Evolutionary conservation across 257 asterid species (phyloP), one percentile per base, ranked within the genome.

Genomic region (Solanum bukasovii): DNA sequence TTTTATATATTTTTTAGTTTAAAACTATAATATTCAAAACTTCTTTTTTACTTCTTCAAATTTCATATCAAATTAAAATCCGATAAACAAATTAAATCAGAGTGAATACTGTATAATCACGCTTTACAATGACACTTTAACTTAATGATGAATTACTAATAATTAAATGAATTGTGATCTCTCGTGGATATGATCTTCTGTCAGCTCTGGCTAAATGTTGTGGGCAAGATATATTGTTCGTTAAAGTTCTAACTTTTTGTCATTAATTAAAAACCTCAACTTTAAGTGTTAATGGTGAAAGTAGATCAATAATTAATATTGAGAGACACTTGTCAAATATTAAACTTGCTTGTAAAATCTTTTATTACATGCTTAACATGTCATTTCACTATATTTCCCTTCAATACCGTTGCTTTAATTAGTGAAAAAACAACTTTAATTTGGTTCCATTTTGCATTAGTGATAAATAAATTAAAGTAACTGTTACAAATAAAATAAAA

Each of bases 1-100:
- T 0, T 63, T 63, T 63, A 0, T 11, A 63, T n/a, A 63, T 13
- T 0, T 0, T 67, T 25, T 25, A 25, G 0, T 67, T 5, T 25
- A 67, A 67, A 12, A 12, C 3, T 0, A 67, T 11, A 67, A 67
- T 5, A 25, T 67, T 25, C 20, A 67, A 13, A 12, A 67, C 3
- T 0, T 1, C 7, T 67, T 20, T 11, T 0, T 25, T 67, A 0
- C 4, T 25, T 67, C 7, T 25, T 25, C 1, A 25, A 67, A 25
- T 5, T 11, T 2, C 4, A 1, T 67, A 6, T 21, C 9, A 25
- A 25, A 13, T 0, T 25, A 25, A 67, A 67, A 25, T 25, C 0
- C 3, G 1, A 67, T 3, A 25, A 67, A 11, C 12, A 29, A 70
- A 70, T 29, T 70, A 29, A 70, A 70, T 6, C 1, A 6, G 34